Conservation (phyloP, 306 rosid species). For the Ormosia emarginata region DNA sequence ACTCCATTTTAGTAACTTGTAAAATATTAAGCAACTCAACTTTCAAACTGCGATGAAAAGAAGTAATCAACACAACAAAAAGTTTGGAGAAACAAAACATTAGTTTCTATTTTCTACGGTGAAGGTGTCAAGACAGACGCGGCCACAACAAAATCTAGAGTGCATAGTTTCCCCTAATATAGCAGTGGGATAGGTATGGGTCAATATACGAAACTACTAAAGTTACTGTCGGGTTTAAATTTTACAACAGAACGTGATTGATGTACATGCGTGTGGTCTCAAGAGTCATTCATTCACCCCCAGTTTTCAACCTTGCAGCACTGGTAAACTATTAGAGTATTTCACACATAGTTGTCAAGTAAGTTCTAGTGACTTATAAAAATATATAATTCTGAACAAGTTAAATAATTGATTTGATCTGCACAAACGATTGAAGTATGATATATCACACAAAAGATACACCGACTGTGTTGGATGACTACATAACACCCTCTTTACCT, state of each 20-base stretch:
- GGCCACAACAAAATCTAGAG: background rate
- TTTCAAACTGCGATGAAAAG: background rate
- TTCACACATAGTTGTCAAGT: background rate
- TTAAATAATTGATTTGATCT: slow-evolving; percentile 4
- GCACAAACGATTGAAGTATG: slow-evolving; percentile 14
- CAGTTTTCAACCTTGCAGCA: background rate
- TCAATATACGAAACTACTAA: background rate
- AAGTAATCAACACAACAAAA: background rate
- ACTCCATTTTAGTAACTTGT: background rate
- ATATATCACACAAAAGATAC: slow-evolving; percentile 7
- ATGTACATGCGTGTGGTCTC: background rate
- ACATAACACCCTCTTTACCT: slow-evolving; percentile 42
- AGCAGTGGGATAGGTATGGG: background rate
- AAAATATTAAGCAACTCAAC: background rate
- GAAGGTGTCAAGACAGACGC: background rate
- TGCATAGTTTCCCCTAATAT: background rate
- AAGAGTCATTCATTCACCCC: background rate
- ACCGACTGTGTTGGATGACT: background rate
- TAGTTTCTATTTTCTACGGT: background rate
- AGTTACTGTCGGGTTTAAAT: background rate
- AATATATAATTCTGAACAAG: slow-evolving; percentile 1
- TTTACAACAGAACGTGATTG: background rate
- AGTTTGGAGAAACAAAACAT: background rate
- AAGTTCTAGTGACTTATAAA: background rate
- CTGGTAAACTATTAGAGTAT: background rate